Evolutionary conservation across 2,329 filamentous ascomycete species (phyloP), one percentile per base, ranked within the genome.

Genomic region (Hymenoscyphus albidus): DNA sequence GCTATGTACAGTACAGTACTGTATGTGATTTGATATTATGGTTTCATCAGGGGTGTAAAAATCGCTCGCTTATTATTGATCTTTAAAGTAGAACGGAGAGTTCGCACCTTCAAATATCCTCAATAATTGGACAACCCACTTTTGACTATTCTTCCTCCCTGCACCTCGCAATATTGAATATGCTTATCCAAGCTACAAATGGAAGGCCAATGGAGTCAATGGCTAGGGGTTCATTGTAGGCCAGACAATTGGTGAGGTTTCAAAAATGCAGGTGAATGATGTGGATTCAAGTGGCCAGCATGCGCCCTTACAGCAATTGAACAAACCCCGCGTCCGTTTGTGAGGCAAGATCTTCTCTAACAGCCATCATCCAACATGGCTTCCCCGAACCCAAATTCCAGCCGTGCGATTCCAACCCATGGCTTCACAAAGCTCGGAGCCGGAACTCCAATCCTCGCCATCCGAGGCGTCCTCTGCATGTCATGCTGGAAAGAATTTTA

Each of bases 401-500:
- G 35, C 35, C 35, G 35, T 51, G 44, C 3, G 10, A 51, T 51
- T 51, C 44, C 44, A 27, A 57, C 54, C 31, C 54, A 57, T 14
- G 54, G 54, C 18, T 38, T 38, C n/a, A 27, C 54, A 57, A 57
- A 57, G 54, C 14, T 14, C n/a, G 54, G 54, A 57, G 54, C 32
- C 16, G 54, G 54, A 14, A 63, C 59, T 4, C 64, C 66, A 3
- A 58, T 66, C n/a, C 44, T 66, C 1, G 66, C 64, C n/a, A 58
- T 63, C 3, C 64, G 59, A 51, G 59, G 61, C 3, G 61, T 62
- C 13, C 58, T 65, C 14, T 68, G 66, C 40, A 66, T 68, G 38
- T 57, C 35, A 1, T 66, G 66, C 48, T 58, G 58, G 22, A 32
- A 62, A 56, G 16, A 42, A 27, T 44, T 48, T 6, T 13, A 54